These are phyloP conservation scores for Rhodotorula sp. DNA, from an alignment of 1,284 basidiomycete species.

Conservation along the genomic window DNA sequence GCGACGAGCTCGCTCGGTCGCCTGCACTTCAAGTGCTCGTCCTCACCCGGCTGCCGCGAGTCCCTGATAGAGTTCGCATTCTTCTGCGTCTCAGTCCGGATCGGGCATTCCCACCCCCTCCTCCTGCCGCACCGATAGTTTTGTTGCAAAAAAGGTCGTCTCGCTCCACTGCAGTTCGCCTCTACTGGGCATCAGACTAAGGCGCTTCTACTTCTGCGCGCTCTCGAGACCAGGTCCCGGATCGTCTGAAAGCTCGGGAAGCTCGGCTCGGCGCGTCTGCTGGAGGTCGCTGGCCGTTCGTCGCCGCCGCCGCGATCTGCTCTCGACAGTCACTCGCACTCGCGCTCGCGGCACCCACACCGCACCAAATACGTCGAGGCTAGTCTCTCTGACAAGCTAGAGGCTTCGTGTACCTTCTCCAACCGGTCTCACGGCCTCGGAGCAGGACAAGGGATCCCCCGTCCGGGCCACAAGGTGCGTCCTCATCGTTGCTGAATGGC, in stretches of 20 bases:
- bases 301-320: not conserved
- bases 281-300: not conserved
- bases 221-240: too few relatives aligned
- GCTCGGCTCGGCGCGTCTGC: not conserved
- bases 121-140: too few relatives aligned
- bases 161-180: too few relatives aligned
- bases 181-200: too few relatives aligned
- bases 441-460: not conserved
- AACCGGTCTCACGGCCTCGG: not conserved
- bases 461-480: not conserved
- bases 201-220: too few relatives aligned
- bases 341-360: not conserved
- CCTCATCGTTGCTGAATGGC: not conserved
- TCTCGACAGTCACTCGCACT: not conserved
- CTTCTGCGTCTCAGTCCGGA: too few relatives aligned
- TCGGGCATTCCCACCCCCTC: too few relatives aligned
- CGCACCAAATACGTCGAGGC: not conserved
- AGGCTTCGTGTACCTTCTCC: not conserved
- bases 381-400: not conserved
- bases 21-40: too few relatives aligned
- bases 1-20: too few relatives aligned
- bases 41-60: too few relatives aligned
- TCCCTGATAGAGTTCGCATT: too few relatives aligned
- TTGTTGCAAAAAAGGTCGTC: too few relatives aligned
- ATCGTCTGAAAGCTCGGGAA: not conserved